Evolutionary conservation across 2,329 filamentous ascomycete species (phyloP), one percentile per base, ranked within the genome.

Genomic region (Clonostachys chloroleuca): DNA sequence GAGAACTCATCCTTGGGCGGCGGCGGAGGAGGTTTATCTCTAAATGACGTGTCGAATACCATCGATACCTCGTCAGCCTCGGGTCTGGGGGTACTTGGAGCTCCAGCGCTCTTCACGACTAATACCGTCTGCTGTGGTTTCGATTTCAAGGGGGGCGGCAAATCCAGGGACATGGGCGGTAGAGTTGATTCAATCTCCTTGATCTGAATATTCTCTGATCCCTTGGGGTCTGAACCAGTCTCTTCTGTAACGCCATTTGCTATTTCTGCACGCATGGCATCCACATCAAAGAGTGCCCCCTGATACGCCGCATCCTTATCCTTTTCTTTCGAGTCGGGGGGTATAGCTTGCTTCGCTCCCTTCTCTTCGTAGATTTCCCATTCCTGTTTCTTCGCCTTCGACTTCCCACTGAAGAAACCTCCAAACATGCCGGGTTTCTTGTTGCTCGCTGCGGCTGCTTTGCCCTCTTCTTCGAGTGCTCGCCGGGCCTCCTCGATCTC

Each of bases 401-500:
- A 96, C 59, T 89, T 91, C 43, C 87, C 83, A 40, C 86, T 85
- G 68, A 96, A 96, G 56, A 95, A 81, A 6, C 24, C 24, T 35
- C 40, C 71, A 70, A 10, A 63, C 80, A 39, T 70, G 64, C 14
- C 34, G 17, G 43, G 14, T 37, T 34, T 45, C 35, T 24, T 24
- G 30, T 42, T 48, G 16, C 35, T 40, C 40, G 47, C 48, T 57
- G 77, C 77, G 54, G 71, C 74, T 59, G 85, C 83, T 58, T 87
- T 83, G 16, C 84, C 85, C 57, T 94, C 87, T 61, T 82, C 84
- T 59, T 96, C 91, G 5, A 95, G 77, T 58, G 94, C 84, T 61
- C 86, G 91, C 36, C 94, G 82, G 7, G 94, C 94, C 66, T 95
- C 92, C 63, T 97, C 92, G 45, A 99, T 96, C 67, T 99, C 94